Conservation (phyloP, 148 eudicot species). For the Camellia lanceoleosa region DNA sequence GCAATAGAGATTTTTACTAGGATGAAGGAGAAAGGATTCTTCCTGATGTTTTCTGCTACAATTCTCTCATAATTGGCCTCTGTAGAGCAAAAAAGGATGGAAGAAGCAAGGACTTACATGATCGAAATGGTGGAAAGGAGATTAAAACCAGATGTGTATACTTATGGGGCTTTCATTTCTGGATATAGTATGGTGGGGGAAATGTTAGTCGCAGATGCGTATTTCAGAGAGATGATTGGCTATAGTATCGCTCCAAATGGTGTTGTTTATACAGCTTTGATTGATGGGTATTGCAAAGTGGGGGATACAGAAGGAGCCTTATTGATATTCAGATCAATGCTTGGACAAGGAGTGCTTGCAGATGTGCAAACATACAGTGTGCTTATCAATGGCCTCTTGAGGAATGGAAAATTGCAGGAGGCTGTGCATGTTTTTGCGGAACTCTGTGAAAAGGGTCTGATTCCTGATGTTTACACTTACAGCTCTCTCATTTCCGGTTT, state of each 20-base stretch:
- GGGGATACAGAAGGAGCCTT: constrained; percentile 56
- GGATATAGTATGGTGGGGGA: constrained; percentile 54
- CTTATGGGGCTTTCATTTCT: constrained; percentile 72
- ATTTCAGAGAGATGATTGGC: constrained; percentile 62
- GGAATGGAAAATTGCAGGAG: constrained; percentile 59
- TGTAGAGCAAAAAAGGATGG: constrained; percentile 58
- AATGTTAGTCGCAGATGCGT: constrained; percentile 48
- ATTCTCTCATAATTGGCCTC: constrained; percentile 68
- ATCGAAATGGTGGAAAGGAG: constrained; percentile 56
- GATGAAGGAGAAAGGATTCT: constrained; percentile 53
- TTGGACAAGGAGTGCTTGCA: constrained; percentile 48
- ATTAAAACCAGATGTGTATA: constrained; percentile 60
- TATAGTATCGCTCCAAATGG: constrained; percentile 55
- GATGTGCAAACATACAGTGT: constrained; percentile 53
- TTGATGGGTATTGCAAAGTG: constrained; percentile 65
- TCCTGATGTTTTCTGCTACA: constrained; percentile 72
- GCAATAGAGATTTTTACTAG: constrained; percentile 49
- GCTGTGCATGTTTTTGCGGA: constrained; percentile 48
- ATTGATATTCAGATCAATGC: constrained; percentile 46
- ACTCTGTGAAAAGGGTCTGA: constrained; percentile 47
- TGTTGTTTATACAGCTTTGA: constrained; percentile 52
- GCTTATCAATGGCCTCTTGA: constrained; percentile 63
- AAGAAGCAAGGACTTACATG: constrained; percentile 50
- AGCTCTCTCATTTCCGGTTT: constrained; percentile 74
- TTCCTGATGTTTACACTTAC: constrained; percentile 72